phyloP scores from a whole-genome alignment of 164 flowering plant species.

The Aristolochia contorta region DNA sequence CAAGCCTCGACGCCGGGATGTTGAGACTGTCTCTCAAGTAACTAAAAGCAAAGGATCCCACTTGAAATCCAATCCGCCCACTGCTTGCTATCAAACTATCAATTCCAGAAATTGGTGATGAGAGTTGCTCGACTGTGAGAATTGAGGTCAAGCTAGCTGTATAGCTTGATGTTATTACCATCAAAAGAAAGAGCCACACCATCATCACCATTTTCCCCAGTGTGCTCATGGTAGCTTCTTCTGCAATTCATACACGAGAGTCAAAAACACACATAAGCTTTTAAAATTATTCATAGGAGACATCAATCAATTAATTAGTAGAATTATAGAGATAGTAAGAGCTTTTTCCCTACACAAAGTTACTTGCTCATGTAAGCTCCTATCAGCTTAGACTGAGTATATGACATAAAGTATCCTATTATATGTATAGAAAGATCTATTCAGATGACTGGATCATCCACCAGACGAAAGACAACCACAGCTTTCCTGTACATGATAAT shows the following conservation, averaged over 20 bases:
- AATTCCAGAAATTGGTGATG: slow-evolving; percentile 62
- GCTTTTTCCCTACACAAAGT: no score
- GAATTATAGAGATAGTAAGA: no score
- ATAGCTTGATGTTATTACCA: slow-evolving; percentile 71
- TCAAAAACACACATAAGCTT: no score
- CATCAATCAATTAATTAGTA: no score
- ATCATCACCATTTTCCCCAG: slow-evolving; percentile 67
- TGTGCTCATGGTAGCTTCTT: slow-evolving; percentile 50
- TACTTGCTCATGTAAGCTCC: no score
- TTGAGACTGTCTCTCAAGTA: slow-evolving; percentile 40
- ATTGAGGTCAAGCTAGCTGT: slow-evolving; percentile 83
- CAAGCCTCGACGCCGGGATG: slow-evolving; percentile 40
- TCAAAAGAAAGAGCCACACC: slow-evolving; percentile 67
- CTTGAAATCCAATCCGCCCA: slow-evolving; percentile 63
- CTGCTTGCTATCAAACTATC: slow-evolving; percentile 52
- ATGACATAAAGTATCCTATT: no score
- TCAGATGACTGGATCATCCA: no score
- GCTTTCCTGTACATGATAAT: no score
- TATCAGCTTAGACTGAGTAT: no score
- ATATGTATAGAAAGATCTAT: no score
- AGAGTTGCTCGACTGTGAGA: slow-evolving; percentile 67
- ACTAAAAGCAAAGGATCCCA: slow-evolving; percentile 55
- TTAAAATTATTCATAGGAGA: no score
- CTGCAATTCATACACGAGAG: slow-evolving; percentile 21
- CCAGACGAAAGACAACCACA: no score